Base-by-base conservation (phyloP, 495 filamentous ascomycete species). In the Neurospora sublineolata region DNA sequence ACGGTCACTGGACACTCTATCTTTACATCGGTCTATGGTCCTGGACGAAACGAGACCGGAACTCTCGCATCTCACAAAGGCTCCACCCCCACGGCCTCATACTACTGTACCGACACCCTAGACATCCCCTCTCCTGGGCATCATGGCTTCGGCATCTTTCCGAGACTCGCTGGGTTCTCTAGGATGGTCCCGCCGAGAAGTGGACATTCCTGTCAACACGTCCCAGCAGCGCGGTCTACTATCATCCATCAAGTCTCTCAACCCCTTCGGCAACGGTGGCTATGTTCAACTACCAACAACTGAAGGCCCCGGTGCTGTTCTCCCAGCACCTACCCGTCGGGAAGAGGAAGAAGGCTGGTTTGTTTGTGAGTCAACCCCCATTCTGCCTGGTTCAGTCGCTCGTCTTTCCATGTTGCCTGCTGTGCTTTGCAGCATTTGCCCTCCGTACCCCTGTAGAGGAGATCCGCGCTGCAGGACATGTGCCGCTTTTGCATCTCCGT, bases 271-370 rank as follows among this genome's bases (percentile, higher is more conserved):
- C 41, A 86, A 89, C 79, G 87, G 90, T 77, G 95, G 95, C 76
- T 96, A 97, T 89, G 89, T 97, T 73, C 89, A 92, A 83, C 88
- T 99, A 42, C 95, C 95, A 68, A 97, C 92, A 77, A 91, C 81
- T 67, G 93, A 97, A 80, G 86, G 83, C 69, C 87, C 93, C 39
- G 95, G 94, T 58, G 93, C 94, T 72, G 93, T 93, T 42, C 83
- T 97, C 36, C 94, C 94, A 44, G 94, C 94, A 70, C 86, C 93
- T 70, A 93, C 75, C 77, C 88, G 95, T 75, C 87, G 94, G 71
- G 93, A 97, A 74, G 95, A 98, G 82, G 95, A 99, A 75, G 95
- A 97, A 80, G 92, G 89, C 68, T 97, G 92, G 88, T 94, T 99
- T 87, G 92, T 92, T 72, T 85, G 95, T 99, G 89, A 94, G 95